Conservation (phyloP, 768 basidiomycete species). For the Lactifluus pinguis region DNA sequence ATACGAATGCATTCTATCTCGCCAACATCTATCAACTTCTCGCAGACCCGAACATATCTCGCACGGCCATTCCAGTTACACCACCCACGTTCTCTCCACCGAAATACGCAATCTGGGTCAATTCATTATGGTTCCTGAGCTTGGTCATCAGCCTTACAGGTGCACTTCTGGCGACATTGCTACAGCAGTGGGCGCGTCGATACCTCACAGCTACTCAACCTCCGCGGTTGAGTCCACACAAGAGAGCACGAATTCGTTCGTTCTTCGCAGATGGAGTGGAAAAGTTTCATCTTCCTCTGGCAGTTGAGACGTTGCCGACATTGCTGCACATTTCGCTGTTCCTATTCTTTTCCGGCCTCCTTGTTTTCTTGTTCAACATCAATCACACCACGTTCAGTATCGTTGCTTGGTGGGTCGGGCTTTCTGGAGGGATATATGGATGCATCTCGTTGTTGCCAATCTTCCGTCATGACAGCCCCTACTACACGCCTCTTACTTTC, state of each 20-base stretch:
- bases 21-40: no score
- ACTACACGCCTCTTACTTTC: no score
- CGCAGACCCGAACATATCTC: no score
- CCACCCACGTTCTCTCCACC: no score
- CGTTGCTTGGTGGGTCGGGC: not conserved
- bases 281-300: not conserved
- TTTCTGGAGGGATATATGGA: not conserved
- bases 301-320: not conserved
- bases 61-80: no score
- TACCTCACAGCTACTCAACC: not conserved
- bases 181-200: no score
- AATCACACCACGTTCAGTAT: no score
- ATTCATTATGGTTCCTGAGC: not conserved
- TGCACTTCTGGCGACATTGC: not conserved
- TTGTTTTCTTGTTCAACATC: not conserved
- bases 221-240: not conserved
- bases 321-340: not conserved
- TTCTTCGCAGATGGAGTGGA: not conserved
- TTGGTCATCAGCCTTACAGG: not conserved
- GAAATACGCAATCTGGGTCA: no score
- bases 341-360: not conserved
- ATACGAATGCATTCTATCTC: no score
- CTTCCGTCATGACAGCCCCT: no score
- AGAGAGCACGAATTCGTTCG: not conserved
- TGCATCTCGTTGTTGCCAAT: not conserved